Evolutionary conservation across 805 yeast genomes (phyloP).

Genomic region (Ogataea haglerorum): DNA sequence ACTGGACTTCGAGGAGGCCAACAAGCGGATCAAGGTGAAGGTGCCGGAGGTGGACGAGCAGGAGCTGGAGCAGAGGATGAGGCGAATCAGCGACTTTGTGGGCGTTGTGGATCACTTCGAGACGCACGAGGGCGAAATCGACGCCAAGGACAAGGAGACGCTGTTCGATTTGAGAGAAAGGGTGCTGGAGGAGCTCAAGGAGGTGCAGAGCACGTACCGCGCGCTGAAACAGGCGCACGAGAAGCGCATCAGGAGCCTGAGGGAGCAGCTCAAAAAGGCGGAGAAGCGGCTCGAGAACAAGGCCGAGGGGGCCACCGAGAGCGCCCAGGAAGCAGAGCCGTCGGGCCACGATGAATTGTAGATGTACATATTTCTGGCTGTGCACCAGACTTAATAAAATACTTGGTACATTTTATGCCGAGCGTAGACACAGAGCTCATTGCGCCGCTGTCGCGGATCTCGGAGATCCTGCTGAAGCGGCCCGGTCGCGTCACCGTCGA

Average conservation of each 20-base stretch:
- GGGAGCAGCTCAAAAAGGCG: conserved; percentile 18
- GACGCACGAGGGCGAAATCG: conserved; percentile 20
- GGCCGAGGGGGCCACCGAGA: conserved; percentile 14
- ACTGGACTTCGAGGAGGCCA: conserved; percentile 52
- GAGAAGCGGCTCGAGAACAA: conserved; percentile 21
- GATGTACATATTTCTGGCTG: conserved; percentile 5
- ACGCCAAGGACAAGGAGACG: conserved; percentile 18
- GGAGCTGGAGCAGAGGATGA: conserved; percentile 28
- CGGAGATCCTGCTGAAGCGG: conserved; percentile 33
- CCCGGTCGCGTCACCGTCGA: conserved; percentile 35
- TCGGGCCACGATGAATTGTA: conserved; percentile 21
- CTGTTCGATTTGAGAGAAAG: conserved; percentile 26
- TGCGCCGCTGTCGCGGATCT: conserved; percentile 31
- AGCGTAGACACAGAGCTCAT: conserved; percentile 34
- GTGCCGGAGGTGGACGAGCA: conserved; percentile 26
- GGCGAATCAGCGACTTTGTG: conserved; percentile 27
- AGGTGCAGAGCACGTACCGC: conserved; percentile 15
- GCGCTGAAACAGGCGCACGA: conserved; percentile 27
- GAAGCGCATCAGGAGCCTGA: conserved; percentile 27
- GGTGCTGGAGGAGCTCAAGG: conserved; percentile 17
- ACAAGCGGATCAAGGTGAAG: conserved; percentile 39
- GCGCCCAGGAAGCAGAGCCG: neutral
- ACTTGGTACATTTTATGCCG: conserved; percentile 23
- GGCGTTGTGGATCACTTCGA: conserved; percentile 29
- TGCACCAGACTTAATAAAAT: conserved; percentile 2